Evolutionary conservation across 176 grass and related monocot species (phyloP).

Genomic region (Aegilops longissima): DNA sequence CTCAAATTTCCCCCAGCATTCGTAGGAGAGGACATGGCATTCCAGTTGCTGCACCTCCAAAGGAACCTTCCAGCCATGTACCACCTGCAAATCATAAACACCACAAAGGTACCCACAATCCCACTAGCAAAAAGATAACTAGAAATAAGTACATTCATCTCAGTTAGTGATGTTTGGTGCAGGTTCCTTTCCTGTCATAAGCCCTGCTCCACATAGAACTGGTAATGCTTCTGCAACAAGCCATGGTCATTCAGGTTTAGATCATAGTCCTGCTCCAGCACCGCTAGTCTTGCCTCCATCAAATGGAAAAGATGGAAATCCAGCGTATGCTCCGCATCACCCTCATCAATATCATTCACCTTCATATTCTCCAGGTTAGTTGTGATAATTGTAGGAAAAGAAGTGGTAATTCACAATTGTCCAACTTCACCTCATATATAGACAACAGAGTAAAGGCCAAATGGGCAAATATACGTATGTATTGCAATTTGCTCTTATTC

Average conservation of each 20-base stretch:
- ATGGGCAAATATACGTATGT: background rate
- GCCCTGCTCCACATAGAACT: constrained; percentile 53
- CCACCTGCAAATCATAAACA: constrained; percentile 39
- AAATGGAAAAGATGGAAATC: constrained; percentile 41
- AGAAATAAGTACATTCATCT: constrained; percentile 8
- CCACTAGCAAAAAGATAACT: constrained; percentile 8
- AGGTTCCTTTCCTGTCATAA: constrained; percentile 63
- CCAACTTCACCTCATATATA: background rate
- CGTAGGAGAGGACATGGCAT: constrained; percentile 44
- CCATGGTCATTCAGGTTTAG: constrained; percentile 45
- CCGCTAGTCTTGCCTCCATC: constrained; percentile 48
- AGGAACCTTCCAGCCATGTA: constrained; percentile 41
- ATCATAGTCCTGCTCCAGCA: constrained; percentile 49
- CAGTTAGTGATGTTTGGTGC: constrained; percentile 32
- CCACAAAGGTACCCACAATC: constrained; percentile 32
- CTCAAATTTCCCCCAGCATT: constrained; percentile 32
- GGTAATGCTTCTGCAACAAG: constrained; percentile 41
- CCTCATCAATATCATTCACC: constrained; percentile 29
- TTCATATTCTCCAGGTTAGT: constrained; percentile 56
- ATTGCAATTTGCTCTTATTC: constrained; percentile 10
- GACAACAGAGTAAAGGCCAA: background rate
- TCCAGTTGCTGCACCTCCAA: constrained; percentile 52
- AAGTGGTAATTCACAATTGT: background rate
- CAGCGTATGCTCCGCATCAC: constrained; percentile 51
- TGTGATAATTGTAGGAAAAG: background rate